Evolutionary conservation across 2,329 filamentous ascomycete species (phyloP).

Genomic region (Nigrospora oryzae): DNA sequence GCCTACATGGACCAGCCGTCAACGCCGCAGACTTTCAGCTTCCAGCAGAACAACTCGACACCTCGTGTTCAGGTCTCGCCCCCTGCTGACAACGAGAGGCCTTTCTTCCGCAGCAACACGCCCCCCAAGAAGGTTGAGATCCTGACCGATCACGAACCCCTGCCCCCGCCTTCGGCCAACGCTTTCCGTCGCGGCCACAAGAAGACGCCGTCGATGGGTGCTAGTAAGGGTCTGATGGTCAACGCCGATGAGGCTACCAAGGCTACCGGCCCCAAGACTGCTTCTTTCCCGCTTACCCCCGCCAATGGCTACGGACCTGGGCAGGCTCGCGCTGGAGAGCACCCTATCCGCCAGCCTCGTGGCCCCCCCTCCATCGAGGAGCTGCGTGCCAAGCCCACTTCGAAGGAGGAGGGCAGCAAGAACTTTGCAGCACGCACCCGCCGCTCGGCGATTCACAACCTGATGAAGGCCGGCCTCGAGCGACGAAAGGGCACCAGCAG

Average conservation of each 20-base stretch:
- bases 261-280: slow-evolving; percentile 66
- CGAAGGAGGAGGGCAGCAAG: slow-evolving; percentile 91
- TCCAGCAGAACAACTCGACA: slow-evolving; percentile 44
- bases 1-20: slow-evolving; percentile 32
- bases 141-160: slow-evolving; percentile 57
- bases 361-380: slow-evolving; percentile 90
- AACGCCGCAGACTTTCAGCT: slow-evolving; percentile 20
- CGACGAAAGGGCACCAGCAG: slow-evolving; percentile 71
- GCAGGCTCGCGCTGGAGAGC: slow-evolving; percentile 86
- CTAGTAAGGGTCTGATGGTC: slow-evolving; percentile 43
- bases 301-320: slow-evolving; percentile 84
- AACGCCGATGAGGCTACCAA: slow-evolving; percentile 38
- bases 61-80: slow-evolving; percentile 79
- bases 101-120: slow-evolving; percentile 52
- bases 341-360: slow-evolving; percentile 86
- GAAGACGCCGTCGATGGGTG: slow-evolving; percentile 63
- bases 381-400: slow-evolving; percentile 79
- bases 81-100: slow-evolving; percentile 47
- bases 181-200: slow-evolving; percentile 92
- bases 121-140: slow-evolving; percentile 61
- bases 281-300: slow-evolving; percentile 72
- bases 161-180: slow-evolving; percentile 82
- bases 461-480: slow-evolving; percentile 82
- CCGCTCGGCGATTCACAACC: slow-evolving; percentile 82
- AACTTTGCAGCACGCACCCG: slow-evolving; percentile 93